Conservation (phyloP, 2,329 filamentous ascomycete species). For the Colletotrichum tabaci region DNA sequence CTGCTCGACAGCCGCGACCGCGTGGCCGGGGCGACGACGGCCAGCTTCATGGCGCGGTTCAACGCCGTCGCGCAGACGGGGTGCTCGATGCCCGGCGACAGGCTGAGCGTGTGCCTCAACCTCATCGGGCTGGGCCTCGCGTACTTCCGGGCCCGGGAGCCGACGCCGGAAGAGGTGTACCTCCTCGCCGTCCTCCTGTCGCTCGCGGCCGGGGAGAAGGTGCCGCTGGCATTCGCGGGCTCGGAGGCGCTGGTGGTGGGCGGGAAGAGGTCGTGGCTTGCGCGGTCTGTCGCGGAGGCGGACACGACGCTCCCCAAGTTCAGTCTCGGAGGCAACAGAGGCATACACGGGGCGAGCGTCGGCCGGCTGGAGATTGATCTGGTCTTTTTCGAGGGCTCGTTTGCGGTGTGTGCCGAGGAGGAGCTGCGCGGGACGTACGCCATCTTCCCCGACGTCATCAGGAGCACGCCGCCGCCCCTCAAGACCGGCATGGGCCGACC, state of each 20-base stretch:
- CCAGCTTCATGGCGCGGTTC: conserved; percentile 31
- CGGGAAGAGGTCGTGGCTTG: conserved; percentile 9
- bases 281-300: conserved; percentile 4
- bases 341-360: background rate
- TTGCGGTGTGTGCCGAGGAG: background rate
- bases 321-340: background rate
- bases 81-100: conserved; percentile 20
- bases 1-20: conserved; percentile 6
- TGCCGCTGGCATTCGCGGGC: conserved; percentile 4
- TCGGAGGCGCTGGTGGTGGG: background rate
- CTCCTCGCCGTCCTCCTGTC: conserved; percentile 3
- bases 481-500: background rate
- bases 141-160: conserved; percentile 4
- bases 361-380: conserved; percentile 11
- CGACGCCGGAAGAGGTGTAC: conserved; percentile 17
- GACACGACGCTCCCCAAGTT: conserved; percentile 23
- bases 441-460: conserved; percentile 14
- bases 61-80: conserved; percentile 26
- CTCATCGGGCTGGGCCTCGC: conserved; percentile 25
- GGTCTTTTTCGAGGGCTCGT: background rate
- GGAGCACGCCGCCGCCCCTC: conserved; percentile 19
- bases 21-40: background rate
- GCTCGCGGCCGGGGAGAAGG: conserved; percentile 15
- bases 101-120: conserved; percentile 27
- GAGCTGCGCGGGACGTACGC: background rate